Conservation (phyloP, 192 early-diverging fungal species). For the Paraglomus brasilianum region DNA sequence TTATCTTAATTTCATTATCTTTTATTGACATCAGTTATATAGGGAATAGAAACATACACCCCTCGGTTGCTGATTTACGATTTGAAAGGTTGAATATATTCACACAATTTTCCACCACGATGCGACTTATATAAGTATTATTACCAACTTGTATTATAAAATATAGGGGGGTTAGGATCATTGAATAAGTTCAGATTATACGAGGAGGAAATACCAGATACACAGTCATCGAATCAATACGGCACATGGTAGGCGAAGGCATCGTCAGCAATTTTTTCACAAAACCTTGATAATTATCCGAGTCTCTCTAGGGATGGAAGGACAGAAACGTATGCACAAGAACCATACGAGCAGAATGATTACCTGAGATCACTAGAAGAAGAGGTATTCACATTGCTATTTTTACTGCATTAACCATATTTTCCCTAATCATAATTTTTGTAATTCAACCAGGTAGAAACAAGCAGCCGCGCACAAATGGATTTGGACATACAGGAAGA, state of each 20-base stretch:
- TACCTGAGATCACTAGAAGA: conserved; percentile 17
- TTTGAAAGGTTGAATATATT: conserved; percentile 56
- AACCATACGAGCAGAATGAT: conserved; percentile 26
- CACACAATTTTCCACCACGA: background rate
- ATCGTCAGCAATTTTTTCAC: background rate
- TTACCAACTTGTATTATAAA: background rate
- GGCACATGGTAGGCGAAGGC: conserved; percentile 33
- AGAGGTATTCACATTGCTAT: background rate
- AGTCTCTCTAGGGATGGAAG: conserved; percentile 4
- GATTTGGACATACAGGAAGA: conserved; percentile 34
- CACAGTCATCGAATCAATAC: conserved; percentile 41
- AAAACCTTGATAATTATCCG: background rate
- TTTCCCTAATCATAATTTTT: no score
- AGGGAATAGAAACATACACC: conserved; percentile 67
- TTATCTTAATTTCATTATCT: background rate
- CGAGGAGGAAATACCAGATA: conserved; percentile 41
- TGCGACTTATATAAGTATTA: background rate
- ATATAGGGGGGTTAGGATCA: conserved; percentile 44
- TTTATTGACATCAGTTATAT: background rate
- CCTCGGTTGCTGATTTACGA: conserved; percentile 84
- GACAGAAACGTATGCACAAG: conserved; percentile 2
- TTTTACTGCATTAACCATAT: background rate
- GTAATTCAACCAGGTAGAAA: no score
- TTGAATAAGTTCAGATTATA: conserved; percentile 42
- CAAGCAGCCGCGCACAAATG: no score